Evolutionary conservation across 164 flowering plant species (phyloP).

Genomic region (Santalum album): DNA sequence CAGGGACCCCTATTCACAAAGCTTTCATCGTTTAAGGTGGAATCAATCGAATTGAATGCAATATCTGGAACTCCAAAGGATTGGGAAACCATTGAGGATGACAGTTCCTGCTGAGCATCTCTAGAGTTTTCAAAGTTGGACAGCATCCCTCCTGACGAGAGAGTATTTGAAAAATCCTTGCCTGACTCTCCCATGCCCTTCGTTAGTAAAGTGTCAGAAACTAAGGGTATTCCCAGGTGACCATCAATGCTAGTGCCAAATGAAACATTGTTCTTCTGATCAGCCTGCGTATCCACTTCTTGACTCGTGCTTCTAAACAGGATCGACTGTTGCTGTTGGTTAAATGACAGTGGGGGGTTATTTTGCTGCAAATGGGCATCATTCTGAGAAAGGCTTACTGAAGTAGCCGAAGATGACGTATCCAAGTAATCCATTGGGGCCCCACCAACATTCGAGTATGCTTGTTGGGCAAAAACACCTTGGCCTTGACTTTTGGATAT

Average conservation of each 20-base stretch:
- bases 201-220: constrained; percentile 42
- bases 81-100: constrained; percentile 90
- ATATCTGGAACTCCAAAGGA: constrained; percentile 86
- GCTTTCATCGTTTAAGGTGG: constrained; percentile 56
- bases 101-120: constrained; percentile 72
- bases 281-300: constrained; percentile 51
- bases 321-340: constrained; percentile 47
- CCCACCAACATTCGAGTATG: constrained; percentile 31
- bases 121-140: constrained; percentile 46
- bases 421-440: constrained; percentile 75
- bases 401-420: constrained; percentile 84
- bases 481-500: constrained; percentile 45
- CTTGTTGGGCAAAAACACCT: constrained; percentile 37
- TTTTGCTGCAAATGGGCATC: constrained; percentile 52
- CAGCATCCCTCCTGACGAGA: constrained; percentile 48
- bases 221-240: constrained; percentile 41
- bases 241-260: constrained; percentile 50
- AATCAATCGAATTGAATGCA: constrained; percentile 74
- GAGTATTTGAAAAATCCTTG: constrained; percentile 51
- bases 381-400: constrained; percentile 65
- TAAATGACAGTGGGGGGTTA: constrained; percentile 40
- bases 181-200: constrained; percentile 43
- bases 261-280: constrained; percentile 44
- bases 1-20: constrained; percentile 53
- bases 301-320: constrained; percentile 52